Evolutionary conservation across 2,329 filamentous ascomycete species (phyloP).

Genomic region (Diaporthe longicolla): DNA sequence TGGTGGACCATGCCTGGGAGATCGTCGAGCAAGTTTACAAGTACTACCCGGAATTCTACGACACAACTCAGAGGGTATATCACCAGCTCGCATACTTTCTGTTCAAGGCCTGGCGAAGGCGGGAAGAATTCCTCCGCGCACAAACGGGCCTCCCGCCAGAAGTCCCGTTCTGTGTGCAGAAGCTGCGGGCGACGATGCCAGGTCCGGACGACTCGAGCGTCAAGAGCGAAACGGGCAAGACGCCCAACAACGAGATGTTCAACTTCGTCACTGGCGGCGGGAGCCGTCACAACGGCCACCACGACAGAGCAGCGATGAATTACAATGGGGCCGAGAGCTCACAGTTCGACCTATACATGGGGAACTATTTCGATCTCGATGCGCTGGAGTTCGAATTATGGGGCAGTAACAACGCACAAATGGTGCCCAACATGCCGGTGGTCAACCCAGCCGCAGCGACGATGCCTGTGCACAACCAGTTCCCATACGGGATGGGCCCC

Average conservation of each 20-base stretch:
- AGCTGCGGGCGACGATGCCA: constrained; percentile 60
- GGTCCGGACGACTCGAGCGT: constrained; percentile 50
- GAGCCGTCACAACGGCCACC: constrained; percentile 3
- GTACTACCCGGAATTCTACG: constrained; percentile 65
- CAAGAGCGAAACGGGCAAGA: constrained; percentile 48
- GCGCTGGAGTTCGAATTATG: constrained; percentile 64
- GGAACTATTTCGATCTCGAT: constrained; percentile 60
- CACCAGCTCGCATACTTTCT: constrained; percentile 61
- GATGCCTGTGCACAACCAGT: constrained; percentile 33
- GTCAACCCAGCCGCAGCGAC: neutral
- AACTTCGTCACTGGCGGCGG: constrained; percentile 3
- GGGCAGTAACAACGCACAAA: constrained; percentile 45
- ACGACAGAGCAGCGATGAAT: constrained; percentile 25
- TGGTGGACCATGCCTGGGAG: constrained; percentile 69
- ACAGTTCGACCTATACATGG: constrained; percentile 60
- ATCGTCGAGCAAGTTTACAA: constrained; percentile 62
- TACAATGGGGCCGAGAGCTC: constrained; percentile 44
- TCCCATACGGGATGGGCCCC: constrained; percentile 47
- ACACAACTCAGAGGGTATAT: constrained; percentile 62
- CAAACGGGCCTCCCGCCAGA: constrained; percentile 55
- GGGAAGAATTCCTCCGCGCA: constrained; percentile 57
- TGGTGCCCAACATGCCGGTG: constrained; percentile 19
- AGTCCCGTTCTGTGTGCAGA: constrained; percentile 61
- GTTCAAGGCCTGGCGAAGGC: constrained; percentile 67
- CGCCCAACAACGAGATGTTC: constrained; percentile 38